Percentiles rank a stretch among this genome's conserved stretches.
Evolutionary conservation across 1,284 basidiomycete genomes (phyloP).

Genomic region (Cronartium quercuum): DNA sequence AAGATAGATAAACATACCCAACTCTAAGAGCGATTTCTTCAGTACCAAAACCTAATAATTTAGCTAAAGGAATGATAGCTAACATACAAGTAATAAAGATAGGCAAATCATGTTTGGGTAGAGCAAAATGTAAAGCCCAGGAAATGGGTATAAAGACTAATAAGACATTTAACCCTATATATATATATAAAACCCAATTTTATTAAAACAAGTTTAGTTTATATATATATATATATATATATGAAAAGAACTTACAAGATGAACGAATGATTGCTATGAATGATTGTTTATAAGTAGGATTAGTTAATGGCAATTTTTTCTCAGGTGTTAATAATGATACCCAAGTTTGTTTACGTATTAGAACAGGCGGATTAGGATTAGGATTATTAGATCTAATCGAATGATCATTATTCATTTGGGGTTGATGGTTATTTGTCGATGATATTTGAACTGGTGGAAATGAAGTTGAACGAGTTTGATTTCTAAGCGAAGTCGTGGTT

Average conservation of each 20-base stretch:
- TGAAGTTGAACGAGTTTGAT: neutral
- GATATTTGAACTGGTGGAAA: neutral
- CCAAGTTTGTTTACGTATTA: constrained; percentile 34
- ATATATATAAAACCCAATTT: neutral
- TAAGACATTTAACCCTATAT: constrained; percentile 51
- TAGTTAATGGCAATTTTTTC: constrained; percentile 48
- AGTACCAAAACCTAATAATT: constrained; percentile 63
- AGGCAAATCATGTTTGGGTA: constrained; percentile 14
- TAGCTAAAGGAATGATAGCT: constrained; percentile 49
- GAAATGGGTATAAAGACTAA: constrained; percentile 52
- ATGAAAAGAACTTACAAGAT: constrained; percentile 42
- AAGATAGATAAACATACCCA: constrained; percentile 47
- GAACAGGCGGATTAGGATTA: neutral
- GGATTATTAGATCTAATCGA: constrained; percentile 6
- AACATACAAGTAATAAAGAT: constrained; percentile 26
- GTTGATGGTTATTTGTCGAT: neutral
- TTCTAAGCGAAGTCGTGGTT: too few relatives aligned
- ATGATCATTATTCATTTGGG: too few relatives aligned
- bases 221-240: neutral
- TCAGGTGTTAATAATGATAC: constrained; percentile 21
- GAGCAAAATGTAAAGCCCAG: constrained; percentile 52
- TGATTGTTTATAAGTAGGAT: constrained; percentile 49
- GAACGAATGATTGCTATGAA: constrained; percentile 49
- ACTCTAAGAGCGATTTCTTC: constrained; percentile 70
- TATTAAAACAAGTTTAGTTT: neutral